Conservation (phyloP, 352 stramenopile species). For the Globisporangium recalcitrans region DNA sequence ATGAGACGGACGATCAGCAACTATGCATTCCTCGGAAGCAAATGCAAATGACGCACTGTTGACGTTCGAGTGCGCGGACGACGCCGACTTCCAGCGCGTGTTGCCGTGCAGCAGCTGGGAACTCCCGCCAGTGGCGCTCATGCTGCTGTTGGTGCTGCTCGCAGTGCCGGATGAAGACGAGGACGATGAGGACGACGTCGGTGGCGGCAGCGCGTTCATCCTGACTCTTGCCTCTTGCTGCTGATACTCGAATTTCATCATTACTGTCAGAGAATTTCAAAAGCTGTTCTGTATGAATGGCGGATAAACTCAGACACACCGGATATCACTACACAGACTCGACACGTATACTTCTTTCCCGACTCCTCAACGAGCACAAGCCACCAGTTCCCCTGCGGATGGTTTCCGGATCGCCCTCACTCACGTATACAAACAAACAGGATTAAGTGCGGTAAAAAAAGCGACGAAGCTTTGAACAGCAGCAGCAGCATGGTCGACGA, state of each 20-base stretch:
- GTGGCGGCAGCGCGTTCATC: neutral
- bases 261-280: no score
- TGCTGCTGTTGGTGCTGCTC: neutral
- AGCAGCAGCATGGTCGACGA: neutral
- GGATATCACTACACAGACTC: neutral
- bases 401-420: neutral
- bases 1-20: no score
- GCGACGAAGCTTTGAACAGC: neutral
- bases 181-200: neutral
- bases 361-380: neutral
- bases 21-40: no score
- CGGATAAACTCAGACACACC: neutral
- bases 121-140: neutral
- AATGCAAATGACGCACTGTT: slow-evolving; percentile 30
- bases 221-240: neutral
- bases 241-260: neutral
- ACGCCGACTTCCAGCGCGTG: slow-evolving; percentile 17
- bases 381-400: neutral
- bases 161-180: neutral
- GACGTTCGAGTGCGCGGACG: slow-evolving; percentile 16
- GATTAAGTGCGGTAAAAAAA: neutral
- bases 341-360: neutral
- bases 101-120: slow-evolving; percentile 1
- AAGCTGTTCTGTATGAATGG: neutral
- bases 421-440: neutral